Conservation (phyloP, 768 basidiomycete species). For the Leccinum variicolor region DNA sequence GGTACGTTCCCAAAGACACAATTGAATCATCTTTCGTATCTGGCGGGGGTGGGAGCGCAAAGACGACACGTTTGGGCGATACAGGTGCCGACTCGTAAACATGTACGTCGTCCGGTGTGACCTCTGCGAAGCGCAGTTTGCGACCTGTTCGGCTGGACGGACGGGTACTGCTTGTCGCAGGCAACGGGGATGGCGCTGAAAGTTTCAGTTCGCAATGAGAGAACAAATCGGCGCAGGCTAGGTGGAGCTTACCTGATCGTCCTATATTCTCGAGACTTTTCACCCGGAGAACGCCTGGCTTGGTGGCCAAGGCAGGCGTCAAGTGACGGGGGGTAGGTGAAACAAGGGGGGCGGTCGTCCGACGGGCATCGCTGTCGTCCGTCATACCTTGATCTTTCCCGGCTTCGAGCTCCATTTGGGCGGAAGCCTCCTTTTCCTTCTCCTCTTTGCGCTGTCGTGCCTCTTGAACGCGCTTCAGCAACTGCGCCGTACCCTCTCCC, state of each 20-base stretch:
- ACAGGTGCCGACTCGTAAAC: constrained; percentile 81
- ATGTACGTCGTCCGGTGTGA: constrained; percentile 70
- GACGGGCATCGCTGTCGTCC: neutral
- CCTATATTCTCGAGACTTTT: constrained; percentile 30
- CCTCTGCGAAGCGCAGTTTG: constrained; percentile 71
- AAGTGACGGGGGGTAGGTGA: constrained; percentile 11
- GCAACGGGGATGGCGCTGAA: constrained; percentile 39
- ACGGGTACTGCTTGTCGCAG: constrained; percentile 50
- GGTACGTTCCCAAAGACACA: constrained; percentile 41
- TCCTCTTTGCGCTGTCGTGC: constrained; percentile 18
- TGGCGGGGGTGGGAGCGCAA: constrained; percentile 52
- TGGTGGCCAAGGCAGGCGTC: constrained; percentile 12
- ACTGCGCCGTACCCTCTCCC: constrained; percentile 60
- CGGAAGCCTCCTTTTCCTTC: neutral
- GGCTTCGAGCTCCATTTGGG: neutral
- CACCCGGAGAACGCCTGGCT: constrained; percentile 26
- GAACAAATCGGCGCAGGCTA: neutral
- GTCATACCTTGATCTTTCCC: neutral
- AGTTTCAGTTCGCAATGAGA: neutral
- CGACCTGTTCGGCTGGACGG: constrained; percentile 55
- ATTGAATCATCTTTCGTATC: constrained; percentile 24
- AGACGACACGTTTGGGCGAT: constrained; percentile 56
- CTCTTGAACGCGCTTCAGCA: constrained; percentile 42
- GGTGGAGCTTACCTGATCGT: constrained; percentile 12
- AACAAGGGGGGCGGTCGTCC: neutral